Conservation (phyloP, 2,329 filamentous ascomycete genomes). For the Epichloe scottii region DNA sequence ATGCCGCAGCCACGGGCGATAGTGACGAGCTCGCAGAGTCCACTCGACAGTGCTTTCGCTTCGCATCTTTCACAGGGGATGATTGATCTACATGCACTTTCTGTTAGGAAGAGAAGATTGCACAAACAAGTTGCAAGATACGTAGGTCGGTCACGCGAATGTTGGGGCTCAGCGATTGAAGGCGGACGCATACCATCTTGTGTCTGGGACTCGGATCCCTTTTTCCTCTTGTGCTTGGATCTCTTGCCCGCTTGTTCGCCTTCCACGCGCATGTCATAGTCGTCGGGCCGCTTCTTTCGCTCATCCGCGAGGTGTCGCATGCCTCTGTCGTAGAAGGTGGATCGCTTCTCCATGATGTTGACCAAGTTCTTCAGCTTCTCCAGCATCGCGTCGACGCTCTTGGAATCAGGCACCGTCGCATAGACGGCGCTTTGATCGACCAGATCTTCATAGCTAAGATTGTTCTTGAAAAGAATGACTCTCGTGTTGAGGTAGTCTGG, state of each 20-base stretch:
- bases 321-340: conserved; percentile 55
- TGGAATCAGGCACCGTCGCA: conserved; percentile 49
- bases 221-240: conserved; percentile 67
- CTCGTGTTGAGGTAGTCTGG: conserved; percentile 56
- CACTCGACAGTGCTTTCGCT: conserved; percentile 39
- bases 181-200: conserved; percentile 4
- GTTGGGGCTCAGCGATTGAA: neutral
- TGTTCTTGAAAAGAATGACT: conserved; percentile 43
- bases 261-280: conserved; percentile 35
- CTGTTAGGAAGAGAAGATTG: neutral
- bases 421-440: conserved; percentile 48
- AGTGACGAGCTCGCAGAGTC: conserved; percentile 48
- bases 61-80: conserved; percentile 40
- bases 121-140: neutral
- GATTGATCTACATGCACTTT: conserved; percentile 31
- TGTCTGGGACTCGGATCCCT: conserved; percentile 48
- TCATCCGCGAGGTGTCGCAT: conserved; percentile 58
- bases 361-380: conserved; percentile 51
- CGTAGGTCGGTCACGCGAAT: neutral
- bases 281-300: conserved; percentile 49
- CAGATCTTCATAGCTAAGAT: conserved; percentile 53
- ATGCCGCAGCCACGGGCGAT: conserved; percentile 39
- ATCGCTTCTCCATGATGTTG: conserved; percentile 54
- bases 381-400: conserved; percentile 50
- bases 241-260: conserved; percentile 41